Percentiles rank a stretch among this genome's conserved stretches.
Evolutionary conservation across 2,329 filamentous ascomycete genomes (phyloP).

Genomic region (Aspergillus japonicus): DNA sequence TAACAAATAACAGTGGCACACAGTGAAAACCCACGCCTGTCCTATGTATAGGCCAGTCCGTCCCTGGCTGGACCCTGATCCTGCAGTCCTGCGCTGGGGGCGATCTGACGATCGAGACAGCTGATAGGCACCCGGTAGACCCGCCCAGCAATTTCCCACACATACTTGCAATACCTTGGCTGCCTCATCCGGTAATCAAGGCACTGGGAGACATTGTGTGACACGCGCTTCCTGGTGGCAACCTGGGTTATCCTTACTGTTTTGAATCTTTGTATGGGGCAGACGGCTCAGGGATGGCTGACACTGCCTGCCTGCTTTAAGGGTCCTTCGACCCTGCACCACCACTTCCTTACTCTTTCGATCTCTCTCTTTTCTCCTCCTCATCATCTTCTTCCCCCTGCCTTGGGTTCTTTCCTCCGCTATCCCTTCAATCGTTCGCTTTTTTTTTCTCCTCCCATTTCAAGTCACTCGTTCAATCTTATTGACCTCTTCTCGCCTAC

Average conservation of each 20-base stretch:
- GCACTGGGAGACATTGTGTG: background rate
- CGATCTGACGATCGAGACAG: slow-evolving; percentile 4
- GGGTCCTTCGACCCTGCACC: slow-evolving; percentile 1
- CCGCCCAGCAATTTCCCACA: slow-evolving; percentile 3
- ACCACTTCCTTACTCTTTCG: slow-evolving; percentile 1
- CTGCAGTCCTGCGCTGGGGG: background rate
- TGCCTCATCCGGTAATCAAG: background rate
- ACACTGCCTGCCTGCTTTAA: slow-evolving; percentile 6
- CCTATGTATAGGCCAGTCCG: background rate
- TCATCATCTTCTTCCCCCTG: background rate
- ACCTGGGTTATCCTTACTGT: background rate
- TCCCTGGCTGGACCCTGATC: background rate
- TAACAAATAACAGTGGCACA: too few species aligned
- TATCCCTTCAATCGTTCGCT: slow-evolving; percentile 12
- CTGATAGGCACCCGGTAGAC: background rate
- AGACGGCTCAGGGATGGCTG: background rate
- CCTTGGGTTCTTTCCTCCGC: slow-evolving; percentile 2
- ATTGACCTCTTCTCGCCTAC: slow-evolving; percentile 10
- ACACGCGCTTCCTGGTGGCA: background rate
- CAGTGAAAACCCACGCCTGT: too few species aligned
- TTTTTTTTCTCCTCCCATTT: slow-evolving; percentile 10
- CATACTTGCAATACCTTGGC: background rate
- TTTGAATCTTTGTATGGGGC: background rate
- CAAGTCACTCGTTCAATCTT: slow-evolving; percentile 21
- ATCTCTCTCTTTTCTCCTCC: slow-evolving; percentile 1